A percentile compares a stretch with the other conserved stretches of the same genome.
Conservation (phyloP, 768 basidiomycete species). For the Cystobasidium tubakii region DNA sequence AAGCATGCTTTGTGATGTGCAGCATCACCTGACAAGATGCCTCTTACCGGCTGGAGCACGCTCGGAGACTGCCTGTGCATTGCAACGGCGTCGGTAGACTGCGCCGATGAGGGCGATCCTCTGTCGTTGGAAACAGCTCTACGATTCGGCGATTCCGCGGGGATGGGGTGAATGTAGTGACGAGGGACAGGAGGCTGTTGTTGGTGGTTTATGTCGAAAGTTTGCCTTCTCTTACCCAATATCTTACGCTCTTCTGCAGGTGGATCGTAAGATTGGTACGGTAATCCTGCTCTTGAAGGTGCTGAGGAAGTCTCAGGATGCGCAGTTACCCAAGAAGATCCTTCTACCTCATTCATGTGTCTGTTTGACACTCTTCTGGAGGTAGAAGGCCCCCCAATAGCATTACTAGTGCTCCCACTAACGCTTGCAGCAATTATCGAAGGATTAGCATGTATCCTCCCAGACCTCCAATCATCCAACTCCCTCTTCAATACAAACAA, state of each 20-base stretch:
- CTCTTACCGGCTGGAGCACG: slow-evolving; percentile 4
- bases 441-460: slow-evolving; percentile 4
- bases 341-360: not conserved
- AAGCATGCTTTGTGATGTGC: too few species aligned
- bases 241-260: not conserved
- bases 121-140: not conserved
- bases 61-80: not conserved
- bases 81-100: not conserved
- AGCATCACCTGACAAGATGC: too few species aligned
- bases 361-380: too few species aligned
- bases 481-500: not conserved
- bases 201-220: not conserved
- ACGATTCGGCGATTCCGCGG: too few species aligned
- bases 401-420: not conserved
- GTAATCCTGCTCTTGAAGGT: not conserved
- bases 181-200: not conserved
- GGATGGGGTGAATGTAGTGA: not conserved
- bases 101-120: not conserved
- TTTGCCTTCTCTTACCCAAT: not conserved
- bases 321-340: not conserved
- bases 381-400: not conserved
- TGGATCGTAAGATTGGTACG: not conserved
- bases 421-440: not conserved
- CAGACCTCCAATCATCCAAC: slow-evolving; percentile 12
- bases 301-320: not conserved